phyloP scores from a whole-genome alignment of 352 stramenopile genomes.

The Blastocystis sp. region DNA sequence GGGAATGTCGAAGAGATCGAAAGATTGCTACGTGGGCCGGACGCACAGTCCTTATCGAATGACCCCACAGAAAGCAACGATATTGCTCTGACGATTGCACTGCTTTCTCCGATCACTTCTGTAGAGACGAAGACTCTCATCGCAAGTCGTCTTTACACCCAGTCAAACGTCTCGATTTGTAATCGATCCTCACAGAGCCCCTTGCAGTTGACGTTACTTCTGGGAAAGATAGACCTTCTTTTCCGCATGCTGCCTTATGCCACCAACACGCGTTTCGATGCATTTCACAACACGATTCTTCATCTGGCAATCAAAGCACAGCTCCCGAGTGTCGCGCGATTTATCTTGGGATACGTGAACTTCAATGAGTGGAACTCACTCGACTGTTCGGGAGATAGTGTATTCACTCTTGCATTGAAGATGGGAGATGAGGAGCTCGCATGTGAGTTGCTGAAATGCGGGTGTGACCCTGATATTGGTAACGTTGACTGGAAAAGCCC shows the following conservation, averaged over 20 bases:
- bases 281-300: slow-evolving; percentile 38
- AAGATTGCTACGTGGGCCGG: background rate
- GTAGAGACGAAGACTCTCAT: background rate
- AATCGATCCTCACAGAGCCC: slow-evolving; percentile 50
- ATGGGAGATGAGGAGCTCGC: slow-evolving; percentile 27
- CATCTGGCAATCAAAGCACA: slow-evolving; percentile 49
- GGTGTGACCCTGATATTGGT: background rate
- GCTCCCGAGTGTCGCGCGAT: slow-evolving; percentile 26
- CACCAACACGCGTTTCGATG: background rate
- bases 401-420: slow-evolving; percentile 55
- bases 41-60: background rate
- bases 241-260: slow-evolving; percentile 21
- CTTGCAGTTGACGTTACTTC: slow-evolving; percentile 3
- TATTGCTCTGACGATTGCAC: slow-evolving; percentile 37
- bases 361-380: background rate
- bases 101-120: background rate
- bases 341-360: background rate
- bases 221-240: slow-evolving; percentile 23
- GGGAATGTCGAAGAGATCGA: background rate
- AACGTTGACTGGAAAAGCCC: background rate
- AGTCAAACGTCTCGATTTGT: slow-evolving; percentile 7
- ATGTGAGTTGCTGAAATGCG: background rate
- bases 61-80: background rate
- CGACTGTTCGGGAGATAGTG: slow-evolving; percentile 1
- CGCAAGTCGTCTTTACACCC: background rate